phyloP scores from a whole-genome alignment of 78 protist genomes.

The Bigelowiella natans region DNA sequence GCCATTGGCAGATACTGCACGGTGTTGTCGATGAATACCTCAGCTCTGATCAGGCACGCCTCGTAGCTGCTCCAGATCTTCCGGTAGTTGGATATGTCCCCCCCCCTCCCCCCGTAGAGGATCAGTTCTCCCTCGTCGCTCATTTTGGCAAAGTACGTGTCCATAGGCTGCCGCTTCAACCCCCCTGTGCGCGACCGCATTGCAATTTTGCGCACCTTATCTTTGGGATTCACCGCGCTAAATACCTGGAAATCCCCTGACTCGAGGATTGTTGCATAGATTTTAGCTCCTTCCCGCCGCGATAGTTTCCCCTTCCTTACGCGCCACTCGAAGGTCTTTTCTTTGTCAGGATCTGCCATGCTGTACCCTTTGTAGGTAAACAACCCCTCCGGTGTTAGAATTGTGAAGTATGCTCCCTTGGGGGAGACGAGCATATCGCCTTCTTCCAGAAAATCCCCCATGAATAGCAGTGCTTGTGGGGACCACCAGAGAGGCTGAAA shows the following conservation, averaged over 20 bases:
- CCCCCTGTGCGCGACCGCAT: not conserved
- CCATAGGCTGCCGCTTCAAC: not conserved
- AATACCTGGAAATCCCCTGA: not conserved
- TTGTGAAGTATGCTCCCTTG: not conserved
- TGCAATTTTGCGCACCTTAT: not conserved
- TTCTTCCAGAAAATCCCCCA: not conserved
- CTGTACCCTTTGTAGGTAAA: not conserved
- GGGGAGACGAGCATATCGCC: not conserved
- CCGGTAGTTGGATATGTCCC: no score
- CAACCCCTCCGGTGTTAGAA: not conserved
- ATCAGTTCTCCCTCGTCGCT: no score
- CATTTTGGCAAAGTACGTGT: not conserved
- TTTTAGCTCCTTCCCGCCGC: not conserved
- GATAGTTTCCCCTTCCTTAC: not conserved
- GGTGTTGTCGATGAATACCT: no score
- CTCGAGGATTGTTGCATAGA: not conserved
- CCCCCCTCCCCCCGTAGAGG: no score
- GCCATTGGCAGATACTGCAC: no score
- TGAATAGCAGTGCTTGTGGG: not conserved
- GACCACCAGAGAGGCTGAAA: not conserved
- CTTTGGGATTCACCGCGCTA: not conserved
- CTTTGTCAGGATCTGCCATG: not conserved
- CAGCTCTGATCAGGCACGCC: no score
- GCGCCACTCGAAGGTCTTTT: not conserved
- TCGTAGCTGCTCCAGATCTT: no score